phyloP scores from a whole-genome alignment of 768 basidiomycete species.

The Albatrellus ellisii region DNA sequence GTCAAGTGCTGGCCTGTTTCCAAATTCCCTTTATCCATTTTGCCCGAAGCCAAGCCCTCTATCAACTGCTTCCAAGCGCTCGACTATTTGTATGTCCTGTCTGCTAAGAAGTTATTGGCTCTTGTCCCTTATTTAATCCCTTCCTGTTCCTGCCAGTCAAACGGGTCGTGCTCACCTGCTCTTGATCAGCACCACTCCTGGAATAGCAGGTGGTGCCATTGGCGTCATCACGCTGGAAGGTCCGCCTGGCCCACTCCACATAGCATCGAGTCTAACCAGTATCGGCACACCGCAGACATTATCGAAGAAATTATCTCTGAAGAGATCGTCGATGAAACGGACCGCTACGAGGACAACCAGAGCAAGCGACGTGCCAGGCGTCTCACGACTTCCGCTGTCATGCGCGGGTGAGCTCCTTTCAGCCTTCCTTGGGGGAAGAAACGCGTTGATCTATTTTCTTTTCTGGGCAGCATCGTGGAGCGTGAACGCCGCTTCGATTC shows the following conservation, averaged over 20 bases:
- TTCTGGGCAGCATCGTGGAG: conserved; percentile 36
- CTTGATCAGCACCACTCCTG: conserved; percentile 75
- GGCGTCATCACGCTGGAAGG: conserved; percentile 89
- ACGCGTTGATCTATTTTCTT: background rate
- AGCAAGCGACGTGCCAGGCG: conserved; percentile 65
- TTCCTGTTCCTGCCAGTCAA: conserved; percentile 40
- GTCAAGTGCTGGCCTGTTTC: conserved; percentile 57
- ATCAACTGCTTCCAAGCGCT: conserved; percentile 93
- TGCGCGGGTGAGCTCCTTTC: conserved; percentile 51
- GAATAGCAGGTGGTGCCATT: conserved; percentile 68
- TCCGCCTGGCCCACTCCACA: conserved; percentile 16
- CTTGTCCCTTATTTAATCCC: background rate
- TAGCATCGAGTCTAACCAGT: too few species aligned
- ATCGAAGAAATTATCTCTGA: conserved; percentile 94
- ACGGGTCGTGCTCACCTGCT: conserved; percentile 90
- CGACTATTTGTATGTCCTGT: conserved; percentile 63
- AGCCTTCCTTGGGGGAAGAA: background rate
- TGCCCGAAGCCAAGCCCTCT: conserved; percentile 78
- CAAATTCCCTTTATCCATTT: conserved; percentile 61
- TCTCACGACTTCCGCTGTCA: conserved; percentile 57
- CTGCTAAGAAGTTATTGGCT: background rate
- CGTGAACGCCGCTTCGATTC: conserved; percentile 24
- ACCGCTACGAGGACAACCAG: conserved; percentile 79
- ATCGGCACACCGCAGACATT: conserved; percentile 46
- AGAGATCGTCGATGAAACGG: conserved; percentile 94